Percentiles rank a stretch among this genome's conserved stretches.
Conservation (phyloP, 2,329 filamentous ascomycete genomes). For the Pseudogymnoascus sp. region DNA sequence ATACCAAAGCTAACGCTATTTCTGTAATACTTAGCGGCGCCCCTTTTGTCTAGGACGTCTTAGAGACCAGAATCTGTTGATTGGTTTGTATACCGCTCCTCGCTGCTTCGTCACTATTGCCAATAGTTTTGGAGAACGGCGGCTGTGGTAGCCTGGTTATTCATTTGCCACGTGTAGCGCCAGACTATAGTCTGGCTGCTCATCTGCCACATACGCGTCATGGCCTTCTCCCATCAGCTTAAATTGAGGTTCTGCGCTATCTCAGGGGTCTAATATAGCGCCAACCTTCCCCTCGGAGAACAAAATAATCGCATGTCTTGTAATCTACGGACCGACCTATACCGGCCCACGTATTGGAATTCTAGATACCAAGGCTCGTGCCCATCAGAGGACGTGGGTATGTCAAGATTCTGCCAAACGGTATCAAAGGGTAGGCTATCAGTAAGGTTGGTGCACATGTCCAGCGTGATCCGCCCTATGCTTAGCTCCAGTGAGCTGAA, state of each 20-base stretch:
- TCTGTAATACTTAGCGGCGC: conserved; percentile 76
- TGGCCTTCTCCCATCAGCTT: neutral
- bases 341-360: neutral
- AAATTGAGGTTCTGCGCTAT: neutral
- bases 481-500: neutral
- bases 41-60: conserved; percentile 63
- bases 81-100: conserved; percentile 53
- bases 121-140: conserved; percentile 12
- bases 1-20: conserved; percentile 70
- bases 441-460: neutral
- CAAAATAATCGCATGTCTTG: neutral
- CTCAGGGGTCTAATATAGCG: neutral
- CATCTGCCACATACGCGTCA: neutral
- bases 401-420: neutral
- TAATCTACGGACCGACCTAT: neutral
- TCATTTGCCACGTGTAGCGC: neutral
- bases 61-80: conserved; percentile 44
- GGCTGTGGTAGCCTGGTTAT: neutral
- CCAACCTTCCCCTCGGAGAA: neutral
- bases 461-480: neutral
- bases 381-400: neutral
- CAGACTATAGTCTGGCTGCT: neutral
- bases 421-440: neutral
- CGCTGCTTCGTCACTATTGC: conserved; percentile 53
- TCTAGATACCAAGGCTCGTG: neutral